Percentiles rank a stretch among this genome's conserved stretches.
Evolutionary conservation across 805 yeast species (phyloP).

Genomic region (Cyberlindnera misumaiensis): DNA sequence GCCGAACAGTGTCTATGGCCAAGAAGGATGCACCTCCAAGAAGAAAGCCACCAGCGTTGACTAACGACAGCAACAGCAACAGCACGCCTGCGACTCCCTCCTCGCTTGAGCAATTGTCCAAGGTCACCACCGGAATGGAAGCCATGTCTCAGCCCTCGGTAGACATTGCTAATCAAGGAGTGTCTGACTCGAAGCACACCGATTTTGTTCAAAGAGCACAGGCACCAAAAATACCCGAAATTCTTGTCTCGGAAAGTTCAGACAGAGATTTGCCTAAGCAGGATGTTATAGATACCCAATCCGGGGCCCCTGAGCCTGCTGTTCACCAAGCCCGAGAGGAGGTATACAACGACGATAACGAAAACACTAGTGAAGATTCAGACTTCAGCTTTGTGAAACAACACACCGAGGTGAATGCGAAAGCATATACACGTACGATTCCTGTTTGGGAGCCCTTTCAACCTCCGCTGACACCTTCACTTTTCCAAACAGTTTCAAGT

Average conservation of each 20-base stretch:
- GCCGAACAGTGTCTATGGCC: conserved; percentile 18
- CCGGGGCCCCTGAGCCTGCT: too few relatives aligned
- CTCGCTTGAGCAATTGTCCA: not conserved
- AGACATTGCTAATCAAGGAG: not conserved
- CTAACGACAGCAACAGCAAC: not conserved
- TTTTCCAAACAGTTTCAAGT: too few relatives aligned
- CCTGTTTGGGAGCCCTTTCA: too few relatives aligned
- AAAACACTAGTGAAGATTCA: not conserved
- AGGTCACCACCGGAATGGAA: conserved; percentile 1
- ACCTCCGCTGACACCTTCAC: too few relatives aligned
- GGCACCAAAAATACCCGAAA: too few relatives aligned
- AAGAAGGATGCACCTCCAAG: conserved; percentile 15
- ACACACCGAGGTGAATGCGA: too few relatives aligned
- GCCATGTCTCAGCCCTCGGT: conserved; percentile 1
- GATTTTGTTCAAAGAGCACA: not conserved
- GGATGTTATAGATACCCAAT: too few relatives aligned
- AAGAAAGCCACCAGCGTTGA: conserved; percentile 16
- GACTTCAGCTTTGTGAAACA: conserved; percentile 1
- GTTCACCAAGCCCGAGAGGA: too few relatives aligned
- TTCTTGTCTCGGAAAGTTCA: too few relatives aligned
- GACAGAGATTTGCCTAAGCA: too few relatives aligned
- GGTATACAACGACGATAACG: not conserved
- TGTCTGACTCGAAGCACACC: not conserved
- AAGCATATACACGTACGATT: too few relatives aligned
- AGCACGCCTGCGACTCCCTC: not conserved